phyloP scores from a whole-genome alignment of 495 filamentous ascomycete species.

The Tuber borchii region DNA sequence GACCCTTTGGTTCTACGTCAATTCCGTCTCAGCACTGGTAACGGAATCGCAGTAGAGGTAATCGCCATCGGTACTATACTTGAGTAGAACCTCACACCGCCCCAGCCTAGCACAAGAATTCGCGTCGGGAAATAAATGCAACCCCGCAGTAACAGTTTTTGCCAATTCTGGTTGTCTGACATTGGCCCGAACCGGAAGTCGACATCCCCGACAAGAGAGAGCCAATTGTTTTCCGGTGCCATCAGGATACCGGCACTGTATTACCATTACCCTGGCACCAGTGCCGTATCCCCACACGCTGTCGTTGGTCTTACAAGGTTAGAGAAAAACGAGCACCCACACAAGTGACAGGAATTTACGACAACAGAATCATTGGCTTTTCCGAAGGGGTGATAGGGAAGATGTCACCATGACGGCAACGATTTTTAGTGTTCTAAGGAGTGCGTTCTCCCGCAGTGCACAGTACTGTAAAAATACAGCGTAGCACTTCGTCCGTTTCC shows the following conservation, averaged over 20 bases:
- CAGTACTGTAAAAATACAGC: neutral
- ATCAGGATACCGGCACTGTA: neutral
- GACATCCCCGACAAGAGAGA: neutral
- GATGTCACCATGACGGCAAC: constrained; percentile 3
- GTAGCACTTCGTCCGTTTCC: neutral
- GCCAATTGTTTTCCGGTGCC: neutral
- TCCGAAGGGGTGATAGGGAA: neutral
- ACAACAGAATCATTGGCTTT: neutral
- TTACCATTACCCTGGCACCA: neutral
- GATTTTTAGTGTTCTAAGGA: neutral
- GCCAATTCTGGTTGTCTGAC: neutral
- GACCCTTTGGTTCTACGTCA: neutral
- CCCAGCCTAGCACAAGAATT: neutral
- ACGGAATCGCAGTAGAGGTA: neutral
- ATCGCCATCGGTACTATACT: neutral
- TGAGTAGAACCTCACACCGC: neutral
- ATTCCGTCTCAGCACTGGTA: neutral
- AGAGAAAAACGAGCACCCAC: neutral
- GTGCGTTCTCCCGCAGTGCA: neutral
- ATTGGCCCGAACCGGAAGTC: neutral
- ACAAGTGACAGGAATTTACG: neutral
- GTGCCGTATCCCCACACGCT: neutral
- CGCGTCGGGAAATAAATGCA: neutral
- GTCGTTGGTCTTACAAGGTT: neutral
- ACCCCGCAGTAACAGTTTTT: neutral